Evolutionary conservation across 148 eudicot genomes (phyloP), one percentile per base, ranked within the genome.

Genomic region (Amaranthus palmeri): DNA sequence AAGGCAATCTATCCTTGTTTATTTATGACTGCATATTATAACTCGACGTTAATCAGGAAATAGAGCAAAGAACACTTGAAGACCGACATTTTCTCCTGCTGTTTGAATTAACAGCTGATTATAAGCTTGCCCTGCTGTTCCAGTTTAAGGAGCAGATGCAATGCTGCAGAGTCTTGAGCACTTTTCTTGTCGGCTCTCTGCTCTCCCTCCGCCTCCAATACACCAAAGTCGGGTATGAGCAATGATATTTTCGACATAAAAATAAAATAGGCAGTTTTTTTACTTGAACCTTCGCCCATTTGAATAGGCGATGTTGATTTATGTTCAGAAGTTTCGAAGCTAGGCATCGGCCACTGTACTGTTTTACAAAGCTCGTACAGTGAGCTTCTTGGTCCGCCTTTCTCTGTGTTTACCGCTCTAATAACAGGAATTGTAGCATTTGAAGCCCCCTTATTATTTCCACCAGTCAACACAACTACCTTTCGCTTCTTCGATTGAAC

Each of bases 281-380:
- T 83, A 47, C 83, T 87, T n/a, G 80, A 58, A 8, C 90, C 91
- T 62, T 83, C 90, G 12, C 71, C 73, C 66, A 88, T 73, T 61
- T 83, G 88, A 17, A 92, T 81, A 9, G 84, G 88, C 46, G 86
- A 70, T 77, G 86, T 91, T 54, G 90, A 89, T 72, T 85, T 90
- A n/a, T 77, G 66, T 78, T 88, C 93, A 5, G 69, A 73, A 67
- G 93, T 54, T 14, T 81, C 53, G 54, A 88, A 88, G 48, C 72
- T 77, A 57, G 97, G 97, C 88, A 86, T 79, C 56, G 96, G 97
- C 97, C 97, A 92, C 79, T 95, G 96, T 70, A 79, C 72, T 78
- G 41, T 84, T 80, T 81, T 88, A 81, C 99, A 95, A 6, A 89
- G 73, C 8, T 76, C 90, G 68, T 72, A 88, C 17, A 95, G 81